Conservation (phyloP, 108 stramenopile species). For the Fragilariopsis cylindrus region DNA sequence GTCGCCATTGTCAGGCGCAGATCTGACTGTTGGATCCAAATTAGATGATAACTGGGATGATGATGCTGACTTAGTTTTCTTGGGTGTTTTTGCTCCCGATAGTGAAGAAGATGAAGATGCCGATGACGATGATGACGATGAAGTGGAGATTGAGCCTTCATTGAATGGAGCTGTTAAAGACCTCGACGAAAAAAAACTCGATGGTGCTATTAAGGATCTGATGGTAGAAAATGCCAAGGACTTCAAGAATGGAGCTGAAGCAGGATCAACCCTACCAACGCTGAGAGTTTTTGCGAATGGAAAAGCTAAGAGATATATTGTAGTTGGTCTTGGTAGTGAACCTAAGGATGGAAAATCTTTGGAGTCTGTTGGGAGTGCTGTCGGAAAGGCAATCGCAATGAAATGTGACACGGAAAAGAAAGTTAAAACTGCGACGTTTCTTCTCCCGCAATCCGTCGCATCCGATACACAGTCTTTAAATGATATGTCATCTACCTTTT, state of each 20-base stretch:
- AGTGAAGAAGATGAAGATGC: conserved; percentile 42
- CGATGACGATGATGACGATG: conserved; percentile 49
- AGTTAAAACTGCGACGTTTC: conserved; percentile 45
- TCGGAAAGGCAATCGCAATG: conserved; percentile 69
- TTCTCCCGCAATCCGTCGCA: conserved; percentile 50
- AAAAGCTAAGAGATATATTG: conserved; percentile 52
- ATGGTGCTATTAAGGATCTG: conserved; percentile 64
- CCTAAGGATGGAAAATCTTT: conserved; percentile 42
- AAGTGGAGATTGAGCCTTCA: conserved; percentile 42
- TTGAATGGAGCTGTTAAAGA: conserved; percentile 59
- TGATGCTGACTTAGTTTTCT: conserved; percentile 70
- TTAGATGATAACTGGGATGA: conserved; percentile 28
- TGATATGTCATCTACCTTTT: conserved; percentile 66
- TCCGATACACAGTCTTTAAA: conserved; percentile 26
- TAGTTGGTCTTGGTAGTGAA: conserved; percentile 64
- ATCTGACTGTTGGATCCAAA: conserved; percentile 24
- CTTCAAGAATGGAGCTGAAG: conserved; percentile 78
- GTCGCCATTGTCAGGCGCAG: conserved; percentile 43
- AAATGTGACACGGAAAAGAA: conserved; percentile 75
- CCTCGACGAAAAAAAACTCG: conserved; percentile 58
- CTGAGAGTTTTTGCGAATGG: conserved; percentile 44
- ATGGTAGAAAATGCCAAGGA: conserved; percentile 72
- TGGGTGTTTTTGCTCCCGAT: conserved; percentile 72
- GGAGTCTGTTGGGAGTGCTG: conserved; percentile 37
- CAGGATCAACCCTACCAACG: conserved; percentile 68